Evolutionary conservation across 2,329 filamentous ascomycete genomes (phyloP).

Genomic region (Ceratocystis lukuohia): DNA sequence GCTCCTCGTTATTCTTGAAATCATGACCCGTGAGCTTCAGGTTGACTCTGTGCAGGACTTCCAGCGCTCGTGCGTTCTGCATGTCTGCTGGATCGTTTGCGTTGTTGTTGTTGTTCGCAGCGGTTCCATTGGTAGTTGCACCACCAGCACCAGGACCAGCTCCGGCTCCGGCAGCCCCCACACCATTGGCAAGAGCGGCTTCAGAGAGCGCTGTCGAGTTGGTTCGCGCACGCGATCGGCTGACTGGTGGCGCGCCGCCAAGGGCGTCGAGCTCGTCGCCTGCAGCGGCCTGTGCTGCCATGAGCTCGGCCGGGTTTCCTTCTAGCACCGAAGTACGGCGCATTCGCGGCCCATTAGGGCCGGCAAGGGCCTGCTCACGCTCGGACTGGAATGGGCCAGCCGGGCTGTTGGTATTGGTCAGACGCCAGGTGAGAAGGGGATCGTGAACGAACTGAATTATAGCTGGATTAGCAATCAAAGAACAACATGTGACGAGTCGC

Average conservation of each 20-base stretch:
- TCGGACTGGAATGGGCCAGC: conserved; percentile 53
- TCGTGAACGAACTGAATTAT: conserved; percentile 99
- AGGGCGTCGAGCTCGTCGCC: conserved; percentile 23
- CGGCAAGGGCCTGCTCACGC: conserved; percentile 40
- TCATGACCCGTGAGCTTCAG: conserved; percentile 92
- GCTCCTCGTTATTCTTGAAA: conserved; percentile 74
- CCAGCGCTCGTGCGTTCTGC: conserved; percentile 83
- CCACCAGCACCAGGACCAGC: neutral
- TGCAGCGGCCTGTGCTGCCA: conserved; percentile 32
- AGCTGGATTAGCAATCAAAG: conserved; percentile 30
- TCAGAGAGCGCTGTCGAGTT: conserved; percentile 40
- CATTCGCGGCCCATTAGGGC: conserved; percentile 36
- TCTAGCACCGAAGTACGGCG: conserved; percentile 58
- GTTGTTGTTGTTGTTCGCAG: conserved; percentile 21
- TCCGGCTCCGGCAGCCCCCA: conserved; percentile 20
- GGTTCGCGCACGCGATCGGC: conserved; percentile 43
- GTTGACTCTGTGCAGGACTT: conserved; percentile 81
- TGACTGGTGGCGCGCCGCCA: conserved; percentile 34
- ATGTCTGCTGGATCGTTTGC: conserved; percentile 49
- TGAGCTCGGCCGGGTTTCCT: conserved; percentile 44
- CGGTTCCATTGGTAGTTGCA: neutral
- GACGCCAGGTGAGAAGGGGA: conserved; percentile 92
- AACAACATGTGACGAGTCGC: neutral
- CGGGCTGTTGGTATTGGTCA: conserved; percentile 52
- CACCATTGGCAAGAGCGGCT: conserved; percentile 28